Conservation (phyloP, 2,329 filamentous ascomycete genomes). For the Fusarium sp. region DNA sequence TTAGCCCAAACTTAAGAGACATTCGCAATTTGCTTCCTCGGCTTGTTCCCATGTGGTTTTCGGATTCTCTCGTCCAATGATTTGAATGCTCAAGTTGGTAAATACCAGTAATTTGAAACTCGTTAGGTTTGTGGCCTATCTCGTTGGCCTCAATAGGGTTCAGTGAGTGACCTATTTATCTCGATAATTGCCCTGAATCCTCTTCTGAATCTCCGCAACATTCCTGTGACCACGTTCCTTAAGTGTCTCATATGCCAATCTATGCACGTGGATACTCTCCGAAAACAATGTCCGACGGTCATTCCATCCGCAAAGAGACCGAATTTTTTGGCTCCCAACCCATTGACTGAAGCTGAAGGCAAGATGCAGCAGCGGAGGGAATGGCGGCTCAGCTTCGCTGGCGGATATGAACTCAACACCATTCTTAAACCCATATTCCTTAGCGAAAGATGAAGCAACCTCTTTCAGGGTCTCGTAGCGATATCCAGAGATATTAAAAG, state of each 20-base stretch:
- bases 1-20: constrained; percentile 12
- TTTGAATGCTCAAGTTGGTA: background rate
- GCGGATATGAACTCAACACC: constrained; percentile 43
- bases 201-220: constrained; percentile 19
- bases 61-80: background rate
- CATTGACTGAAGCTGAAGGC: constrained; percentile 53
- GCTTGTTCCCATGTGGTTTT: background rate
- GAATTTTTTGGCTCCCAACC: constrained; percentile 52
- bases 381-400: constrained; percentile 27
- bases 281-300: constrained; percentile 50
- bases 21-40: background rate
- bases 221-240: constrained; percentile 23
- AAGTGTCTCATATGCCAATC: constrained; percentile 50
- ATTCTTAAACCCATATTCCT: constrained; percentile 51
- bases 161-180: background rate
- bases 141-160: background rate
- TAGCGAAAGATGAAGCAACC: constrained; percentile 49
- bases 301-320: constrained; percentile 52
- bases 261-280: constrained; percentile 49
- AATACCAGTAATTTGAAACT: background rate
- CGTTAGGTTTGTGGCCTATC: background rate
- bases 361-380: constrained; percentile 33
- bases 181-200: constrained; percentile 16
- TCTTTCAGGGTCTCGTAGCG: constrained; percentile 55
- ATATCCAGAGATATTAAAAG: constrained; percentile 56